Evolutionary conservation across 148 eudicot genomes (phyloP).

Genomic region (Chenopodium suecicum): DNA sequence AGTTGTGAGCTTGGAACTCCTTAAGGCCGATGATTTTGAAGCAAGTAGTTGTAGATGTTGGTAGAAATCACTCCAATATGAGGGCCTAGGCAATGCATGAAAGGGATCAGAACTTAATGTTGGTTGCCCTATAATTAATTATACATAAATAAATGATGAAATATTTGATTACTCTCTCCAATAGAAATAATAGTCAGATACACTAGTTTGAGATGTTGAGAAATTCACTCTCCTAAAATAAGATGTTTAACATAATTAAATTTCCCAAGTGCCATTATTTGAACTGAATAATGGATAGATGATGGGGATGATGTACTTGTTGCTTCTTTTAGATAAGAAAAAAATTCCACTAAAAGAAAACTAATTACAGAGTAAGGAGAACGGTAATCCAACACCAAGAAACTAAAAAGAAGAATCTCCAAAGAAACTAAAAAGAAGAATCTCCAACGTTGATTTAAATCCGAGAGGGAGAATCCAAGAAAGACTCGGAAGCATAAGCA

Average conservation of each 20-base stretch:
- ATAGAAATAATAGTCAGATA: neutral
- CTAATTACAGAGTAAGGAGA: neutral
- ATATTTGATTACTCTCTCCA: neutral
- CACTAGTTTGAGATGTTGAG: neutral
- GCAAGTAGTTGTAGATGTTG: conserved; percentile 61
- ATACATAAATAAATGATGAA: neutral
- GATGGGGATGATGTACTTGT: neutral
- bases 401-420: neutral
- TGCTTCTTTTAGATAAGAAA: neutral
- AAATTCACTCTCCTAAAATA: neutral
- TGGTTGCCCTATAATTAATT: neutral
- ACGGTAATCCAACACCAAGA: neutral
- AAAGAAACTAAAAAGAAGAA: neutral
- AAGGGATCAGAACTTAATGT: conserved; percentile 5
- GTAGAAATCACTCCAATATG: conserved; percentile 59
- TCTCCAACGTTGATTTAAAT: neutral
- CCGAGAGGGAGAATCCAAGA: neutral
- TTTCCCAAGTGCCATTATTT: neutral
- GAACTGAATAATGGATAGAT: neutral
- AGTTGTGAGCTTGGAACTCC: conserved; percentile 63
- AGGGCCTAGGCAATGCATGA: conserved; percentile 48
- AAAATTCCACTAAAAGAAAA: neutral
- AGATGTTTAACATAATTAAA: neutral
- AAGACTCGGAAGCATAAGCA: too few species aligned
- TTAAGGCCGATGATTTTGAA: conserved; percentile 60